Evolutionary conservation across 768 basidiomycete species (phyloP), one percentile per base, ranked within the genome.

Genomic region (Crassisporium funariophilum): DNA sequence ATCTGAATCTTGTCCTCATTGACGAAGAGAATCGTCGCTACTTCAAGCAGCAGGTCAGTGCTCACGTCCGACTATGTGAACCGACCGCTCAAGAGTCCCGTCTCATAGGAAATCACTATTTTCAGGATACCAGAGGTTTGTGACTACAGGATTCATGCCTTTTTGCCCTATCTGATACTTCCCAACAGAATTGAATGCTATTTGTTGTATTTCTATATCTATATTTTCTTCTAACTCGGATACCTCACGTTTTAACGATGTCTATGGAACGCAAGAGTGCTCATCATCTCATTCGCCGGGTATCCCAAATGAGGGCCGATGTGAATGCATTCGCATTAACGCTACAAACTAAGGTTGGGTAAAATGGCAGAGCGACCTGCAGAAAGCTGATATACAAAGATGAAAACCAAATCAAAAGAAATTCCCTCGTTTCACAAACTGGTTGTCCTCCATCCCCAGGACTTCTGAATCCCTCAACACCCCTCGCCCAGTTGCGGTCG

Each of bases 21-120:
- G 97, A 98, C 64, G 95, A 98, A 65, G 95, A 98, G 76, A 98
- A 98, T 68, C 77, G 95, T 59, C 77, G 95, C 54, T 98, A 97
- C 69, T 98, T 98, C 71, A 97, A 98, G 71, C 94, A 97, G 67
- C 93, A 95, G 82, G 89, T 3, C 19, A 16, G n/a, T 12, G 19
- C 20, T 20, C 11, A 11, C 4, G 29, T 31, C 33, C 40, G 19
- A 15, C 2, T 34, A 19, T 3, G 3, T 16, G 3, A 17, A 19
- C 8, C 11, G 13, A 12, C 7, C 11, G 22, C 5, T 23, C 23
- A 38, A 25, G 21, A 20, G 22, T 22, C 9, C 19, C 31, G 33
- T 7, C 5, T 7, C 46, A 6, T 58, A 86, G 81, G 88, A 93
- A 76, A 93, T 93, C 57, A 94, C 91, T 1, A 77, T 92, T 49